phyloP scores from a whole-genome alignment of 2,329 filamentous ascomycete species.

The Aspergillus vadensis region DNA sequence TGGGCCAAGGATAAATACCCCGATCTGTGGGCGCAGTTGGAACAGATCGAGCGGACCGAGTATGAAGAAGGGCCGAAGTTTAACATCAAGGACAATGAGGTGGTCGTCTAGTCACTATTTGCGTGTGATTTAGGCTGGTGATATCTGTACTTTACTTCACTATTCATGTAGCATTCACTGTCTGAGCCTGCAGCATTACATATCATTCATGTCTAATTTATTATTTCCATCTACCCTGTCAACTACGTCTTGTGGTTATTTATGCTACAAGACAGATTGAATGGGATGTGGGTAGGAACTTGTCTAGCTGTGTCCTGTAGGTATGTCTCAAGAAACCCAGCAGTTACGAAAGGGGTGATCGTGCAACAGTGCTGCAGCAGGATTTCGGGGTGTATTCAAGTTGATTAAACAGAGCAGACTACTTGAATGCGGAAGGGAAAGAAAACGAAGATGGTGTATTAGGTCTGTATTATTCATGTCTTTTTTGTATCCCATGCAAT shows the following conservation, averaged over 20 bases:
- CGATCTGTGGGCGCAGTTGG: constrained; percentile 67
- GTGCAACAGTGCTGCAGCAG: too few relatives aligned
- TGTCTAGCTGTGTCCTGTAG: too few relatives aligned
- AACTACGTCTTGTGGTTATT: too few relatives aligned
- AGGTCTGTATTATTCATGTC: constrained; percentile 12
- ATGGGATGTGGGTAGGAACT: too few relatives aligned
- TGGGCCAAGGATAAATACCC: constrained; percentile 74
- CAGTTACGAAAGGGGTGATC: too few relatives aligned
- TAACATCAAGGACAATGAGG: constrained; percentile 23
- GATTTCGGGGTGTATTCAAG: too few relatives aligned
- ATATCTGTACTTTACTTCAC: background rate
- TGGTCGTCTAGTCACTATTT: background rate
- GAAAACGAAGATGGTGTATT: constrained; percentile 9
- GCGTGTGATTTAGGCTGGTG: background rate
- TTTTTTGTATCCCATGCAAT: constrained; percentile 20
- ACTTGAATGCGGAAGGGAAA: background rate
- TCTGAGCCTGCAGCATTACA: too few relatives aligned
- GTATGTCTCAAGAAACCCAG: background rate
- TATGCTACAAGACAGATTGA: too few relatives aligned
- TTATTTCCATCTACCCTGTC: too few relatives aligned
- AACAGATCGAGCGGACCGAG: constrained; percentile 43
- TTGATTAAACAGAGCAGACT: background rate
- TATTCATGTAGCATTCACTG: too few relatives aligned
- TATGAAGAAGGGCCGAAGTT: constrained; percentile 38
- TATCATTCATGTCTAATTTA: too few relatives aligned